Conservation (phyloP, 345 rosid genomes). For the Tarenaya hassleriana region DNA sequence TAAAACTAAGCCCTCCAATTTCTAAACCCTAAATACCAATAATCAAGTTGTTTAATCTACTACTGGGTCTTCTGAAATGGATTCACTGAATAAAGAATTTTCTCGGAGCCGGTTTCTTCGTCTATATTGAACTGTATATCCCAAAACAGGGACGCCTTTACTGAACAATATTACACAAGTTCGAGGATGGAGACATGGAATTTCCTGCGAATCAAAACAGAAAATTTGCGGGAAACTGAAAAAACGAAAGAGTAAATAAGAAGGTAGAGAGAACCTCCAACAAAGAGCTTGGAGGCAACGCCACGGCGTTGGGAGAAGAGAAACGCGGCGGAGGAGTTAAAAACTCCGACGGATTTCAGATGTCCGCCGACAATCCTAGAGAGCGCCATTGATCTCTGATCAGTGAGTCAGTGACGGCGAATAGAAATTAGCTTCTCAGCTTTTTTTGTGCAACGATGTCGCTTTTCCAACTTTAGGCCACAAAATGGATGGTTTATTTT, state of each 20-base stretch:
- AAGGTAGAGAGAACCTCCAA: conserved; percentile 45
- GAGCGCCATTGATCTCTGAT: conserved; percentile 40
- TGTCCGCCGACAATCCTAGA: conserved; percentile 34
- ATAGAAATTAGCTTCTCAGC: conserved; percentile 7
- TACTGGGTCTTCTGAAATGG: neutral
- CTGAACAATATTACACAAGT: too few species aligned
- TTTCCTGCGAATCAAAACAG: neutral
- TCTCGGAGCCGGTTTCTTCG: too few species aligned
- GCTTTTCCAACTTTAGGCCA: too few species aligned
- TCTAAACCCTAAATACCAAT: too few species aligned
- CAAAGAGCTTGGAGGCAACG: conserved; percentile 68
- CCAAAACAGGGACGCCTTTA: neutral
- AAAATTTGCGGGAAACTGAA: neutral
- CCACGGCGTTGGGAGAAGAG: conserved; percentile 42
- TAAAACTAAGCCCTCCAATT: neutral
- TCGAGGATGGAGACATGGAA: too few species aligned
- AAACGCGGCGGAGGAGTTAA: conserved; percentile 18
- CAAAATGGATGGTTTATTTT: too few species aligned
- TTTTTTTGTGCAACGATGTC: neutral
- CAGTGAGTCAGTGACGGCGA: neutral
- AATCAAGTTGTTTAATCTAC: too few species aligned
- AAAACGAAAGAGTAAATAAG: neutral
- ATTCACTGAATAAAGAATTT: too few species aligned
- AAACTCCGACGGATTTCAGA: conserved; percentile 13
- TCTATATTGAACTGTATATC: too few species aligned